Evolutionary conservation across 139 green algal species (phyloP).

Genomic region (Coelastrella sp.): DNA sequence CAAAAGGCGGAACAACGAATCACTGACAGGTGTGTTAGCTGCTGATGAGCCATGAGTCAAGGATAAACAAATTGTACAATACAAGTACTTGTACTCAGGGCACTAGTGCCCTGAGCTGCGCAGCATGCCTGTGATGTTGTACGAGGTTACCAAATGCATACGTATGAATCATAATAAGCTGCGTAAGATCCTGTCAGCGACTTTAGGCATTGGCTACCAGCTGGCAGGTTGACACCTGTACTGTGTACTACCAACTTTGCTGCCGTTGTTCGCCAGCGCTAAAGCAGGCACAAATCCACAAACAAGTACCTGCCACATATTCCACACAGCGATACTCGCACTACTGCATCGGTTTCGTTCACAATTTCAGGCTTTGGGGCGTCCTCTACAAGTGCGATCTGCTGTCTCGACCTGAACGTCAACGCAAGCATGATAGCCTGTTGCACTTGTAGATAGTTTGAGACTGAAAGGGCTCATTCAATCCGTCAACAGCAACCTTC

Average conservation of each 20-base stretch:
- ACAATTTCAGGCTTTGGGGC: background rate
- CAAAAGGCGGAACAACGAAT: background rate
- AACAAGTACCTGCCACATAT: slow-evolving; percentile 36
- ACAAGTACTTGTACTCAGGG: no score
- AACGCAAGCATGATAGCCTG: slow-evolving; percentile 17
- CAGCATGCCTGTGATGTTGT: no score
- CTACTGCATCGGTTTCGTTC: slow-evolving; percentile 13
- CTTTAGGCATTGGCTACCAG: no score
- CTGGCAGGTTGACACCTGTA: no score
- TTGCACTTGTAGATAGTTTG: no score
- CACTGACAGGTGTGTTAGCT: background rate
- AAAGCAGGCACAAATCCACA: background rate
- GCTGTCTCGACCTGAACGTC: background rate
- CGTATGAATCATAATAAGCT: background rate
- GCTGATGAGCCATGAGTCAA: background rate
- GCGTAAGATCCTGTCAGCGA: no score
- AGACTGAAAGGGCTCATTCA: no score
- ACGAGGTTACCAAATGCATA: background rate
- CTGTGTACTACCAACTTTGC: no score
- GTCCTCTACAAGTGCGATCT: slow-evolving; percentile 16
- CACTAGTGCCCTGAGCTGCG: no score
- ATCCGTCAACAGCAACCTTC: no score
- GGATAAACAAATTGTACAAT: background rate
- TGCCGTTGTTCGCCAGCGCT: background rate
- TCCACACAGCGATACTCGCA: slow-evolving; percentile 27